Percentiles rank a stretch among this genome's conserved stretches.
These are phyloP conservation scores for Thalia dealbata DNA, from an alignment of 176 grass and related monocot genomes.

Conservation along the genomic window DNA sequence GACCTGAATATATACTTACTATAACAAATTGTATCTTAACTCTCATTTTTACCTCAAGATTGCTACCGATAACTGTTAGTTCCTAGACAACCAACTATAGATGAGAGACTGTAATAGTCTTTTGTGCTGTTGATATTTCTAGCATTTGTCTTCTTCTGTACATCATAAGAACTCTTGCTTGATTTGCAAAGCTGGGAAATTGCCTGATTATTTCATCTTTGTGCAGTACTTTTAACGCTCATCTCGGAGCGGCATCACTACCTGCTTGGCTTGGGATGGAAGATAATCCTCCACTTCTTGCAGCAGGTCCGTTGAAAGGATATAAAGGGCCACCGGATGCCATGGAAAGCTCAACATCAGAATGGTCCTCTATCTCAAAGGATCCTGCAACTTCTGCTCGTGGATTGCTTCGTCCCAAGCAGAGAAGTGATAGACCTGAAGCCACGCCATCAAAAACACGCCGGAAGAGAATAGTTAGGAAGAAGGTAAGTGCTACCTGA, in stretches of 20 bases:
- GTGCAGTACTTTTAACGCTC: conserved; percentile 64
- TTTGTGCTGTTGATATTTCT: too few species aligned
- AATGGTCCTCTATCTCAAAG: conserved; percentile 94
- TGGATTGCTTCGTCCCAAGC: conserved; percentile 80
- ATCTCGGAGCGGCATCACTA: conserved; percentile 67
- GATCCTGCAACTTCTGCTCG: conserved; percentile 68
- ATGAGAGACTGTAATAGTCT: too few species aligned
- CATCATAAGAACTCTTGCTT: too few species aligned
- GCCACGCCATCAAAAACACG: conserved; percentile 39
- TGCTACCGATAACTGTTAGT: too few species aligned
- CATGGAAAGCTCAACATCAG: conserved; percentile 44
- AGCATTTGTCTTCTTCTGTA: too few species aligned
- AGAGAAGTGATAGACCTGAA: conserved; percentile 36
- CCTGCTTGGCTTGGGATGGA: conserved; percentile 77
- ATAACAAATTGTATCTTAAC: too few species aligned
- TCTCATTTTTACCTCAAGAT: too few species aligned
- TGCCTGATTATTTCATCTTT: neutral
- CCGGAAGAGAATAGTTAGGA: conserved; percentile 74
- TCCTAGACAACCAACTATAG: too few species aligned
- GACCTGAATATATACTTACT: too few species aligned
- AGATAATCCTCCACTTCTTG: conserved; percentile 46
- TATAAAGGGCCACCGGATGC: conserved; percentile 47
- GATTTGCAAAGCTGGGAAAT: too few species aligned
- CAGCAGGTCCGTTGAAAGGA: conserved; percentile 51
- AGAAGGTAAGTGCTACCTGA: conserved; percentile 54